Percentiles rank a stretch among this genome's conserved stretches.
phyloP scores from a whole-genome alignment of 2,329 filamentous ascomycete genomes.

The Davidsoniella neocaledoniae region DNA sequence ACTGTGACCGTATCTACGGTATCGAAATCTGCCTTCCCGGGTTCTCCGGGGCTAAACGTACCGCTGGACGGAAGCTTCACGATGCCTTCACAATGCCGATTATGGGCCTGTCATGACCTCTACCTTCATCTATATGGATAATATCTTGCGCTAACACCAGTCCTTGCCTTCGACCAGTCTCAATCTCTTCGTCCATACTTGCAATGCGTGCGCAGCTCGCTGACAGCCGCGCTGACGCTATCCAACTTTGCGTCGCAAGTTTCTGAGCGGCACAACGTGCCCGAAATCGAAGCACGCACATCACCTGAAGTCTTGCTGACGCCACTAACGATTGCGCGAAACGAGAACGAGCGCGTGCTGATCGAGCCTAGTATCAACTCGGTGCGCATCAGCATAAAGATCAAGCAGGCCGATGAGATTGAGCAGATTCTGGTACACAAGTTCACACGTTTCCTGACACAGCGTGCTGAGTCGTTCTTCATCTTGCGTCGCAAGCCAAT shows the following conservation, averaged over 20 bases:
- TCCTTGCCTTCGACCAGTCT: constrained; percentile 36
- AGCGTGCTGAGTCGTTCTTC: constrained; percentile 93
- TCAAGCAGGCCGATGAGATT: constrained; percentile 99
- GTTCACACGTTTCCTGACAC: constrained; percentile 90
- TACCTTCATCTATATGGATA: too few species aligned
- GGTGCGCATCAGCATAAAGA: constrained; percentile 92
- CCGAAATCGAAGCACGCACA: constrained; percentile 83
- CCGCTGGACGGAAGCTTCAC: too few species aligned
- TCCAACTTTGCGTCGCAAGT: constrained; percentile 97
- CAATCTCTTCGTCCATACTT: constrained; percentile 95
- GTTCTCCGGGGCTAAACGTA: not conserved
- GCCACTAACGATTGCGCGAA: constrained; percentile 76
- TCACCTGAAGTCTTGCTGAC: constrained; percentile 91
- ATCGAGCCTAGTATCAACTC: constrained; percentile 97
- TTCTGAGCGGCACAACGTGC: constrained; percentile 93
- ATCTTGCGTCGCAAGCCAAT: constrained; percentile 90
- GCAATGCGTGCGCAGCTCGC: constrained; percentile 83
- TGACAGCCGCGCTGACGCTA: constrained; percentile 74
- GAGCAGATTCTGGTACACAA: constrained; percentile 97
- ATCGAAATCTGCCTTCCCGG: too few species aligned
- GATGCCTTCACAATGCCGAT: too few species aligned
- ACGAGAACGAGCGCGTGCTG: constrained; percentile 91
- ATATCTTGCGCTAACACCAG: constrained; percentile 8
- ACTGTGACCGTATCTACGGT: too few species aligned
- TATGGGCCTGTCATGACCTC: too few species aligned